Base-by-base conservation (phyloP, 1,139 yeast species). In the Sugiyamaella paludigena region DNA sequence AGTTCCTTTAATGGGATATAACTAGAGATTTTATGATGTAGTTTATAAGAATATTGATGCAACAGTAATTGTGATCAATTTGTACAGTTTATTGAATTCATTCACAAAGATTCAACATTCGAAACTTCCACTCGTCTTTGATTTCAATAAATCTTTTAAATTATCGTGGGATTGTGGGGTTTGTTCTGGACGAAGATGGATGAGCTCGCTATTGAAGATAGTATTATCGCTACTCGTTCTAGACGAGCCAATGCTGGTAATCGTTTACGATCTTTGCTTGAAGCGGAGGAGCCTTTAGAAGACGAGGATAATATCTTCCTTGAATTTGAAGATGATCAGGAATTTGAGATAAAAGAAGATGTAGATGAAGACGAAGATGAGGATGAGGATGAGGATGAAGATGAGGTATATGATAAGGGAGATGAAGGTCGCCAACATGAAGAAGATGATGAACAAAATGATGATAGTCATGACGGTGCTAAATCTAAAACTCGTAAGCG, bases 191-290 rank as follows among this genome's bases (percentile, higher is more conserved):
- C 11, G 31, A 29, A 16, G 35, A 35, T 33, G 40, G 54, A 51
- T n/a, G 48, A 45, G 13, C 45, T 49, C 11, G 49, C 49, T 12
- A 34, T 46, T 5, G 51, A 52, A 29, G 59, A 55, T 11, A 47
- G 55, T 38, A 52, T 59, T 29, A 58, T 85, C 58, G 81, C 87
- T 11, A 83, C 94, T 5, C 77, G 96, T 54, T 71, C 81, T 50
- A 76, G 89, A 56, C 80, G 99, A 47, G 69, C 88, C 43, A 92
- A 92, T 69, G 98, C 98, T 1, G 99, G 99, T 9, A 84, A 88
- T 46, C 75, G 94, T 50, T 73, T 92, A 62, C 80, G 81, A 62
- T 83, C 83, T 53, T 75, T 92, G 58, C 72, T 92, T 24, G 84
- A 82, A 53, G 77, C 86, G 36, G 96, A 89, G 61, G 71, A 71